Conservation (phyloP, 164 flowering plant genomes). For the Vitis cinerea region DNA sequence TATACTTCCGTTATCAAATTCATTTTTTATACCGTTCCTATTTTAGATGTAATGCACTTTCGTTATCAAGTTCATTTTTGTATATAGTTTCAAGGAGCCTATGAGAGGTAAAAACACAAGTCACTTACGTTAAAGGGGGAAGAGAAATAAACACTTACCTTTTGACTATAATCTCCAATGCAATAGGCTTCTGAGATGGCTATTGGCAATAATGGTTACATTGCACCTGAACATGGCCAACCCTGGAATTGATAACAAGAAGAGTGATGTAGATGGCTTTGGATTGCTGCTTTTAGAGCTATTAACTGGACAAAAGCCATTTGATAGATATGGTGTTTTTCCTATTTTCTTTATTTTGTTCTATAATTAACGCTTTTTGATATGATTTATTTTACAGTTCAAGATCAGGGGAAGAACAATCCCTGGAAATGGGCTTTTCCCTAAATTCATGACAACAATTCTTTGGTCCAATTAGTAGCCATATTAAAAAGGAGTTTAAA, state of each 20-base stretch:
- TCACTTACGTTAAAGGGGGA: no score
- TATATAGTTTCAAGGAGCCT: no score
- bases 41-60: no score
- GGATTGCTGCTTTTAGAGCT: conserved; percentile 86
- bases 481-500: no score
- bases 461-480: conserved; percentile 21
- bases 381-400: conserved; percentile 23
- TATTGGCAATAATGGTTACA: conserved; percentile 53
- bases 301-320: conserved; percentile 69
- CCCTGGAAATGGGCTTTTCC: conserved; percentile 73
- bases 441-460: conserved; percentile 55
- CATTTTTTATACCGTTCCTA: no score
- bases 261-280: conserved; percentile 68
- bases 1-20: no score
- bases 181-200: conserved; percentile 83
- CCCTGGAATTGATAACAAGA: conserved; percentile 45
- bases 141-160: not conserved
- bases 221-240: conserved; percentile 68
- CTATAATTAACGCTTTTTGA: not conserved
- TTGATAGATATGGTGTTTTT: conserved; percentile 42
- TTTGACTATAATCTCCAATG: not conserved
- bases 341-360: conserved; percentile 1
- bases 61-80: no score
- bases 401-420: conserved; percentile 54
- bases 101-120: no score